Base-by-base conservation (phyloP, 2,329 filamentous ascomycete genomes). In the Pseudopyrenochaeta lycopersici region DNA sequence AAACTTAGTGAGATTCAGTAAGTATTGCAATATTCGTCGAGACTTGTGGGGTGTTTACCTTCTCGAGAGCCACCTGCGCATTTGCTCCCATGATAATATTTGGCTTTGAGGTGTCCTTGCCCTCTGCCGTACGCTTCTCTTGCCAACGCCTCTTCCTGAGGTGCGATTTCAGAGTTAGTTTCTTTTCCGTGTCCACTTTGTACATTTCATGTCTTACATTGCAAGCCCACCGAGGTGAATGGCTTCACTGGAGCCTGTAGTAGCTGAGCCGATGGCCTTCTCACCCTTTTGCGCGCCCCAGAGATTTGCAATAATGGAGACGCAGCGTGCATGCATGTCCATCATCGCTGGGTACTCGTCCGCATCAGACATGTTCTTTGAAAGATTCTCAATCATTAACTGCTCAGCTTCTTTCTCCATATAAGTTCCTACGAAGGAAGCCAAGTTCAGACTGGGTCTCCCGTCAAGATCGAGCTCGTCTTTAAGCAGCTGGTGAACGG, bases 1-100 rank as follows among this genome's bases (percentile, higher is more conserved):
- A 58, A 90, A 90, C 69, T 55, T 27, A 4, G 23, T 27, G 9
- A 5, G 23, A 27, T 4, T 27, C 9, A 27, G 23, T 9, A 27
- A 5, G 23, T 27, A 27, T 5, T 27, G 23, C 14, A 20, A 41
- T 17, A n/a, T n/a, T n/a, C 2, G 7, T 47, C 4, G 47, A 40
- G n/a, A 33, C 14, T 3, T n/a, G 9, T 9, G 41, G 17, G 9
- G 32, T n/a, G 29, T 14, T n/a, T 39, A 53, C 54, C 42, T 91
- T 91, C 74, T 90, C 85, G 36, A 90, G 79, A 0, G 88, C 88
- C 0, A 91, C 88, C 73, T 91, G 89, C 1, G 88, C 88, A 61
- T 90, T 90, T 20, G 86, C 81, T 1, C 88, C 88, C 88, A 91
- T 91, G 65, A 91, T 79, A 58, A 91, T 90, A 66, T 91, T 91